Percentiles rank a stretch among this genome's conserved stretches.
These are phyloP conservation scores for Tricharina praecox DNA, from an alignment of 495 filamentous ascomycete species.

Conservation along the genomic window DNA sequence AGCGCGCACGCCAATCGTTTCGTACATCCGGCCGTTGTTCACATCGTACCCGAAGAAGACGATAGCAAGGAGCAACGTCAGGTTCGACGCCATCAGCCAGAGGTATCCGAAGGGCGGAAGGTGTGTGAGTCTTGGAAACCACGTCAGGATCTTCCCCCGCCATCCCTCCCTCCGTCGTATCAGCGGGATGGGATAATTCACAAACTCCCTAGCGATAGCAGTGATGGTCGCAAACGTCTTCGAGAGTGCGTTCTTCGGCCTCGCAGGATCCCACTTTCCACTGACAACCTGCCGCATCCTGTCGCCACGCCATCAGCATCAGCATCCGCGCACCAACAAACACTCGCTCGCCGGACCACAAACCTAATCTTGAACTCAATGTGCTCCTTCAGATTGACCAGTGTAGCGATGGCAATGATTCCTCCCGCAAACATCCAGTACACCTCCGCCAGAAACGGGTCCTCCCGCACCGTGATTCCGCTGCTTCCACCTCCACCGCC, in stretches of 20 bases:
- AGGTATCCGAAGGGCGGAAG: slow-evolving; percentile 42
- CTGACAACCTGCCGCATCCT: not conserved
- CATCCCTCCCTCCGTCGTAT: slow-evolving; percentile 7
- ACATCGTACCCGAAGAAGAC: slow-evolving; percentile 29
- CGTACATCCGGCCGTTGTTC: slow-evolving; percentile 35
- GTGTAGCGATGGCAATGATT: slow-evolving; percentile 35
- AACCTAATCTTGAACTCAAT: slow-evolving; percentile 36
- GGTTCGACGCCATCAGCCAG: slow-evolving; percentile 38
- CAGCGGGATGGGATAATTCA: slow-evolving; percentile 42
- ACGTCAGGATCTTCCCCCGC: not conserved
- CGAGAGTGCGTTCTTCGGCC: slow-evolving; percentile 42
- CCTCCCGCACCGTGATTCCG: not conserved
- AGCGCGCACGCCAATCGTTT: slow-evolving; percentile 57
- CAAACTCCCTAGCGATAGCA: slow-evolving; percentile 48
- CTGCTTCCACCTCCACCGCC: not conserved
- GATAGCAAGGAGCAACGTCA: slow-evolving; percentile 39
- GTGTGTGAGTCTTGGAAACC: slow-evolving; percentile 29
- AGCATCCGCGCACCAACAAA: not conserved
- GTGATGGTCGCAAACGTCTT: slow-evolving; percentile 47
- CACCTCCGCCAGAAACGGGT: slow-evolving; percentile 33
- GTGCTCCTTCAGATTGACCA: slow-evolving; percentile 35
- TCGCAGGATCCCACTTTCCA: slow-evolving; percentile 46
- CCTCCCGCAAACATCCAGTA: slow-evolving; percentile 48
- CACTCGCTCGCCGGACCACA: not conserved
- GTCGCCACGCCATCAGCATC: not conserved